Conservation (phyloP, 768 basidiomycete species). For the Termitomyces sp. region DNA sequence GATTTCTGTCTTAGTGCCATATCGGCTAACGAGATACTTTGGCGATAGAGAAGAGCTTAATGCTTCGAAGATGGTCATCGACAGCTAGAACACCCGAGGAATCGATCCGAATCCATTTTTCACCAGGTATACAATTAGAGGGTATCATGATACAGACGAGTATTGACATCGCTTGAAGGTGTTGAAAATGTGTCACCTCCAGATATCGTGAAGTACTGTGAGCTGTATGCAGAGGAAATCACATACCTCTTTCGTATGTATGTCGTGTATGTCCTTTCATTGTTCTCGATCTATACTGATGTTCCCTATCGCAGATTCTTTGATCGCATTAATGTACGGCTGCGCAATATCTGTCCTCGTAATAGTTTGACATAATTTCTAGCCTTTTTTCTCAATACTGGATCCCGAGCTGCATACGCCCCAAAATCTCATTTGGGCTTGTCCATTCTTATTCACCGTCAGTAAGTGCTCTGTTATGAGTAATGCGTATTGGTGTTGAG, state of each 20-base stretch:
- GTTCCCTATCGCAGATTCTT: conserved; percentile 38
- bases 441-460: conserved; percentile 60
- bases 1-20: background rate
- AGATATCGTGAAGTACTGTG: conserved; percentile 44
- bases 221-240: conserved; percentile 49
- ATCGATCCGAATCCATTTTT: conserved; percentile 32
- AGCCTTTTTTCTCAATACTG: conserved; percentile 58
- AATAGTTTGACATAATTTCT: conserved; percentile 20
- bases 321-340: conserved; percentile 48
- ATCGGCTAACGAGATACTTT: background rate
- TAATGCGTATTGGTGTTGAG: background rate
- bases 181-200: conserved; percentile 27
- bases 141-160: background rate
- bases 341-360: background rate
- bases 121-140: conserved; percentile 21
- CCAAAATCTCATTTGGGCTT: conserved; percentile 45
- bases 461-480: conserved; percentile 33
- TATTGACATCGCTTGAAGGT: background rate
- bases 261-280: conserved; percentile 14
- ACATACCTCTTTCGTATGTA: conserved; percentile 50
- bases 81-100: conserved; percentile 33
- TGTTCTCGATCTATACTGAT: background rate
- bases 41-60: conserved; percentile 8
- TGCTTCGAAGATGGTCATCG: conserved; percentile 14
- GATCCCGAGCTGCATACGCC: conserved; percentile 57